Evolutionary conservation across 192 early-diverging fungal genomes (phyloP).

Genomic region (Rhizoclosmatium globosum): DNA sequence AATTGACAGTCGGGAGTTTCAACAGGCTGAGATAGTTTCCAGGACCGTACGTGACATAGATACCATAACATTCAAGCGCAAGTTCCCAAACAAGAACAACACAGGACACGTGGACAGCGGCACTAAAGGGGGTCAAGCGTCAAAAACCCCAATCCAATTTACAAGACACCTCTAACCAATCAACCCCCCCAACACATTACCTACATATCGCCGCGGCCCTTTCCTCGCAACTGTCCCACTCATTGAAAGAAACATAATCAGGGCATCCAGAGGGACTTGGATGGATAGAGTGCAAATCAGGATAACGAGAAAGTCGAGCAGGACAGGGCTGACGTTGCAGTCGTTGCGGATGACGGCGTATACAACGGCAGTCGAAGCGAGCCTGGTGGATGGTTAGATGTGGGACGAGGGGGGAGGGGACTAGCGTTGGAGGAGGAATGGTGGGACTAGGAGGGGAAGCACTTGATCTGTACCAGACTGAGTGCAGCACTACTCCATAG

Average conservation of each 20-base stretch:
- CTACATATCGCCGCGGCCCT: slow-evolving; percentile 33
- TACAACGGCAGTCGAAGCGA: slow-evolving; percentile 30
- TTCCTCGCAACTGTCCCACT: slow-evolving; percentile 41
- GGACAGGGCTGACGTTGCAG: slow-evolving; percentile 22
- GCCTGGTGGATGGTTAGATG: slow-evolving; percentile 11
- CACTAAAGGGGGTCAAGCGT: not conserved
- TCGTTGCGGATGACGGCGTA: slow-evolving; percentile 38
- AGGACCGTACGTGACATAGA: slow-evolving; percentile 36
- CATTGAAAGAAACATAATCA: slow-evolving; percentile 41
- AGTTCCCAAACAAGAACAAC: slow-evolving; percentile 25
- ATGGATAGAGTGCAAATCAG: slow-evolving; percentile 27
- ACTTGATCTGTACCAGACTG: slow-evolving; percentile 38
- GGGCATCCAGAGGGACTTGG: slow-evolving; percentile 29
- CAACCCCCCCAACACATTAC: slow-evolving; percentile 23
- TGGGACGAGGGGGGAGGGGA: not conserved
- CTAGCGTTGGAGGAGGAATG: not conserved
- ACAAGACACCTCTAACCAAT: not conserved
- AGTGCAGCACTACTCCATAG: slow-evolving; percentile 36
- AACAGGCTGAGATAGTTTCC: slow-evolving; percentile 4
- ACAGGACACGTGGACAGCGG: slow-evolving; percentile 18
- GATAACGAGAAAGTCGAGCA: slow-evolving; percentile 21
- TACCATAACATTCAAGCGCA: slow-evolving; percentile 37
- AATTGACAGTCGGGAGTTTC: not conserved
- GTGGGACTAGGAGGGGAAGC: no score
- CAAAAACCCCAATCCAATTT: not conserved